Evolutionary conservation across 2,329 filamentous ascomycete genomes (phyloP).

Genomic region (Dryadomyces quercivorus): DNA sequence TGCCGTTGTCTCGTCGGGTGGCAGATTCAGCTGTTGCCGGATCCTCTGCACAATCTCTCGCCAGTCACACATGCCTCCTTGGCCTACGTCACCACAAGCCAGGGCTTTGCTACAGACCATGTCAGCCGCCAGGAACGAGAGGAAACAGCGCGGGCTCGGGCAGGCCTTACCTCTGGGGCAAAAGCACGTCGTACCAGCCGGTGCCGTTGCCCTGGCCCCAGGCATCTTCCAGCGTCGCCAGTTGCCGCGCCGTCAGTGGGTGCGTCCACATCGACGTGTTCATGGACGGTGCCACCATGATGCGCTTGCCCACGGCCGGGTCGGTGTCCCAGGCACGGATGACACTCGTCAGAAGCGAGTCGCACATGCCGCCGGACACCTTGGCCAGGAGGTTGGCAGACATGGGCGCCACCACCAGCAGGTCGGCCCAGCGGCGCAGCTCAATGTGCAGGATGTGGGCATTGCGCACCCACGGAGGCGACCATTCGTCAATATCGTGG

Average conservation of each 20-base stretch:
- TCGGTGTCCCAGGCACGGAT: slow-evolving; percentile 79
- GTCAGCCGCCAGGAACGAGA: too few species aligned
- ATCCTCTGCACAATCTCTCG: slow-evolving; percentile 56
- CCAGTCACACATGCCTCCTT: slow-evolving; percentile 78
- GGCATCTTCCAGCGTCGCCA: slow-evolving; percentile 57
- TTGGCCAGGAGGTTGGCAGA: slow-evolving; percentile 81
- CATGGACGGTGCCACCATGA: slow-evolving; percentile 65
- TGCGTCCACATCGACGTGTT: slow-evolving; percentile 87
- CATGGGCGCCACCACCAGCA: slow-evolving; percentile 70
- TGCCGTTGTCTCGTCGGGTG: not conserved
- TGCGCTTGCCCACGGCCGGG: slow-evolving; percentile 48
- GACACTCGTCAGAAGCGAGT: slow-evolving; percentile 62
- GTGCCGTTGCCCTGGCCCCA: slow-evolving; percentile 42
- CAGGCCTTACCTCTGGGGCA: slow-evolving; percentile 41
- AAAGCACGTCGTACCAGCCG: slow-evolving; percentile 55
- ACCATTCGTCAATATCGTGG: slow-evolving; percentile 68
- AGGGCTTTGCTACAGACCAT: slow-evolving; percentile 45
- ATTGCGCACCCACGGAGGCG: slow-evolving; percentile 62
- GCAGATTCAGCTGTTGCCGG: slow-evolving; percentile 32
- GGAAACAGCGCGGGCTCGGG: not conserved
- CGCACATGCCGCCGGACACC: slow-evolving; percentile 62
- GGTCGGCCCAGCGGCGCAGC: slow-evolving; percentile 63
- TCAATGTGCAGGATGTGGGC: slow-evolving; percentile 85
- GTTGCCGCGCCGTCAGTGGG: slow-evolving; percentile 63
- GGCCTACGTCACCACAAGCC: slow-evolving; percentile 75